phyloP scores from a whole-genome alignment of 306 rosid genomes.

The Dalbergia oliveri region DNA sequence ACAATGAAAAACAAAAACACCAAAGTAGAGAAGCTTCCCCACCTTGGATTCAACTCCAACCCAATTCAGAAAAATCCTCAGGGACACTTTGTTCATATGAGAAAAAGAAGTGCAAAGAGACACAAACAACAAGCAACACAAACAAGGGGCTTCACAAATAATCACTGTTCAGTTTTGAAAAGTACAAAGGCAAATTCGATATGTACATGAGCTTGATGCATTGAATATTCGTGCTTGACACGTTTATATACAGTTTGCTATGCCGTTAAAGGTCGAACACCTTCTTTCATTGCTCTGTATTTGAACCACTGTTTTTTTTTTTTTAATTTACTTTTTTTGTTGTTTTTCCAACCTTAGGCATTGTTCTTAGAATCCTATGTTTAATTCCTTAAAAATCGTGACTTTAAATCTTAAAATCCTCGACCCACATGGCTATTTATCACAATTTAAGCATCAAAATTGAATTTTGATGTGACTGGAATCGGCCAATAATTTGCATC shows the following conservation, averaged over 20 bases:
- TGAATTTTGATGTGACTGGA: neutral
- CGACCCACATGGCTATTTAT: constrained; percentile 10
- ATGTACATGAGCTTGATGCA: constrained; percentile 49
- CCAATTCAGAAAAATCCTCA: constrained; percentile 38
- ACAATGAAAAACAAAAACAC: neutral
- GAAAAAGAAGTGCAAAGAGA: neutral
- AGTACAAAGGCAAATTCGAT: constrained; percentile 22
- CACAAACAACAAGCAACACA: neutral
- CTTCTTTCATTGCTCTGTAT: neutral
- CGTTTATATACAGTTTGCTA: constrained; percentile 59
- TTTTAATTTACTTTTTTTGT: too few species aligned
- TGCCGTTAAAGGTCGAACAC: constrained; percentile 48
- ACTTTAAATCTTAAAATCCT: constrained; percentile 17
- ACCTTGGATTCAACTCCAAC: constrained; percentile 52
- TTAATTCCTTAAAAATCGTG: constrained; percentile 37
- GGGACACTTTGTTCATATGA: constrained; percentile 11
- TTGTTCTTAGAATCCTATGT: constrained; percentile 31
- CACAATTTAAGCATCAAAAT: neutral
- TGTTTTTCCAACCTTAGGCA: constrained; percentile 7
- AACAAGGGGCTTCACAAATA: constrained; percentile 22
- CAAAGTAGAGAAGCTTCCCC: constrained; percentile 7
- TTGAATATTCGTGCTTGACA: constrained; percentile 32
- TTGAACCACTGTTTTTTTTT: neutral
- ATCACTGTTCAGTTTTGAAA: constrained; percentile 17
- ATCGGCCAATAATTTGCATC: neutral